Base-by-base conservation (phyloP, 129 eudicot species). In the Flaveria trinervia region DNA sequence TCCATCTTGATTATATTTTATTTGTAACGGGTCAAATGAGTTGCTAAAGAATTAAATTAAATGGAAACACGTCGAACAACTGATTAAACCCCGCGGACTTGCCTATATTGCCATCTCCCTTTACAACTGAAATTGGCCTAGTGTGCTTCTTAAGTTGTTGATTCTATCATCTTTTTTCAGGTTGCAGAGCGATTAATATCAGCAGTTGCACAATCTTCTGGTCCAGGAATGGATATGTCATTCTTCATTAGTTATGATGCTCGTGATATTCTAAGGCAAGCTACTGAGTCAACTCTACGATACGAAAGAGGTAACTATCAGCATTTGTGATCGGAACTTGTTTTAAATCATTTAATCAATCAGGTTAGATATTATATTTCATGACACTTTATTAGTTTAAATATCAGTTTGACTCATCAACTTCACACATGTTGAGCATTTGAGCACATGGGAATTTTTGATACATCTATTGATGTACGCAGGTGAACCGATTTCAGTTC, bases 401-500 rank as follows among this genome's bases (percentile, higher is more conserved):
- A 72, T 50, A 72, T 54, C 10, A 13, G 15, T 18, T 18, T 54
- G 36, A 72, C 54, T 72, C 20, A 9, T 72, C 66, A 72, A 76
- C 51, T 51, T 67, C 23, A 52, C 51, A 51, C 13, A n/a, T 64
- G 14, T 62, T 36, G 13, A 20, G 46, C 7, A 4, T 54, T 68
- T 41, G 55, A 67, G 16, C 41, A 70, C 49, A 4, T 23, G 20
- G 15, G 33, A 28, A 61, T 50, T 81, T 7, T 22, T 54, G 70
- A n/a, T 72, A 39, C 64, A 44, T 25, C 33, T 75, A 23, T 56
- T 44, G 56, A 46, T 39, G 79, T 75, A n/a, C 71, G 61, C 80
- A 95, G 99, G 97, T 78, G 86, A 89, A 80, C 86, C 92, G 26
- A 74, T 95, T 72, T 95, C 99, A 43, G 89, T 86, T 39, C 88